These are phyloP conservation scores for Suillus discolor DNA, from an alignment of 768 basidiomycete species.

Conservation along the genomic window DNA sequence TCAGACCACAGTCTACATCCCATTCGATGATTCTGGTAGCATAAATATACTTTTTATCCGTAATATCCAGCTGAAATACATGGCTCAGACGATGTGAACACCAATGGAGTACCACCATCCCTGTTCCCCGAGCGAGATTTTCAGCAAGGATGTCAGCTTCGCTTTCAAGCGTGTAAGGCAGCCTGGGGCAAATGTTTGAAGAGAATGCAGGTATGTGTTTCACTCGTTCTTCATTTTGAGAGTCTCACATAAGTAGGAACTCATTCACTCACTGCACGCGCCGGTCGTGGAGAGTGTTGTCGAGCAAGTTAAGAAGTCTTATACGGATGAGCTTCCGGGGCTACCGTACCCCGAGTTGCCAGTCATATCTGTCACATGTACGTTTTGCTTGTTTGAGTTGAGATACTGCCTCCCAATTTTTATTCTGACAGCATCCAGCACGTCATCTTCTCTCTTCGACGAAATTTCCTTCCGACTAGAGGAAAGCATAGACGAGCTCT, in stretches of 20 bases:
- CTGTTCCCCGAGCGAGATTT: constrained; percentile 34
- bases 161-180: constrained; percentile 53
- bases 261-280: constrained; percentile 49
- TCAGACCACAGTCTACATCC: constrained; percentile 35
- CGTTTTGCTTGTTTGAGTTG: constrained; percentile 16
- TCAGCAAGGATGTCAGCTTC: constrained; percentile 37
- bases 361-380: constrained; percentile 58
- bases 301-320: constrained; percentile 45
- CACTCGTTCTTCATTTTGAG: not conserved
- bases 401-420: not conserved
- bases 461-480: constrained; percentile 43
- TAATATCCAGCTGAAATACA: not conserved
- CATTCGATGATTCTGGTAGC: constrained; percentile 24
- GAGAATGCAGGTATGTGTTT: constrained; percentile 52
- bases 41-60: not conserved
- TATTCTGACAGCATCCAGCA: constrained; percentile 37
- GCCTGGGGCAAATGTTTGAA: constrained; percentile 64
- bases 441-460: constrained; percentile 49
- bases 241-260: constrained; percentile 35
- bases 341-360: constrained; percentile 66
- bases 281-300: constrained; percentile 50
- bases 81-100: not conserved
- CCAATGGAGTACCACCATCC: not conserved
- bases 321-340: constrained; percentile 49
- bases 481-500: constrained; percentile 25